A percentile compares a stretch with the other conserved stretches of the same genome.
phyloP scores from a whole-genome alignment of 208 protist species.

The Wallacemonas sp. region DNA sequence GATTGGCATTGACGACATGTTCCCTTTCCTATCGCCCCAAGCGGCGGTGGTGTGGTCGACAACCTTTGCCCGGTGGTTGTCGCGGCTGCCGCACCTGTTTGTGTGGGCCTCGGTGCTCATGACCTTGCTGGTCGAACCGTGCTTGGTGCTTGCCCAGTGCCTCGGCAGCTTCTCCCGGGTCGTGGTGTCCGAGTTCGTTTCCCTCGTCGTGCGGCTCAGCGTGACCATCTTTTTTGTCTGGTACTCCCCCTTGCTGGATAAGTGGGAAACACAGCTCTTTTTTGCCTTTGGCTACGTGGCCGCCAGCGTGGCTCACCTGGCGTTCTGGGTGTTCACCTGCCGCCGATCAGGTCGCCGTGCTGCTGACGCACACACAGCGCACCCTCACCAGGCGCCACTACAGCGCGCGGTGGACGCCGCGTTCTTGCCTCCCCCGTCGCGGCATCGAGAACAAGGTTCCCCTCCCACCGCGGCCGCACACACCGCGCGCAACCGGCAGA shows the following conservation, averaged over 20 bases:
- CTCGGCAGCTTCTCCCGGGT: constrained; percentile 62
- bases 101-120: constrained; percentile 42
- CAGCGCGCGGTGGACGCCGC: background rate
- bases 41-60: background rate
- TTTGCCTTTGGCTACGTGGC: constrained; percentile 58
- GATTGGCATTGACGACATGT: background rate
- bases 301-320: constrained; percentile 37
- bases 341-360: background rate
- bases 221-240: constrained; percentile 25
- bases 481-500: background rate
- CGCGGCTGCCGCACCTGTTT: constrained; percentile 43
- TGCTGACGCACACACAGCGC: no score
- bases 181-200: constrained; percentile 64
- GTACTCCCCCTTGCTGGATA: background rate
- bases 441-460: no score
- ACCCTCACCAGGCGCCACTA: no score
- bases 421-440: background rate
- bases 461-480: background rate
- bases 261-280: constrained; percentile 49
- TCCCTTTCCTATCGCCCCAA: background rate
- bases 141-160: constrained; percentile 58
- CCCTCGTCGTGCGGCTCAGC: constrained; percentile 46
- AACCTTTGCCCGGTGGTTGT: background rate
- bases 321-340: constrained; percentile 26
- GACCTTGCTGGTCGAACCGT: constrained; percentile 54